Percentiles rank a stretch among this genome's conserved stretches.
These are phyloP conservation scores for Coniochaeta sp. DNA, from an alignment of 2,329 filamentous ascomycete genomes.

Conservation along the genomic window DNA sequence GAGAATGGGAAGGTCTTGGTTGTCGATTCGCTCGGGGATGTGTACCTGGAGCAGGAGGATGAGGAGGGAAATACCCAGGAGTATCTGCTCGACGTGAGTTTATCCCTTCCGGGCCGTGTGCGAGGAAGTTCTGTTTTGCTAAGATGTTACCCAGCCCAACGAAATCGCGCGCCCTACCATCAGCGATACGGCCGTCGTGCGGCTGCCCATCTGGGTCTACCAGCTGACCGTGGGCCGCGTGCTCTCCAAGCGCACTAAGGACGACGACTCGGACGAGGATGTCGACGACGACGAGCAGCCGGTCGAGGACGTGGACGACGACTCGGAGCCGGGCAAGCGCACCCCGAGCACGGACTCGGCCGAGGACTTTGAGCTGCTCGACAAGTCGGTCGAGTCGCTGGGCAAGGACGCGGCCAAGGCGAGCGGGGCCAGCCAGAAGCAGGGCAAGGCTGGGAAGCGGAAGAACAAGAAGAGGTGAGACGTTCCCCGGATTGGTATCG, in stretches of 20 bases:
- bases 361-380: slow-evolving; percentile 55
- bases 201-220: slow-evolving; percentile 70
- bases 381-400: slow-evolving; percentile 52
- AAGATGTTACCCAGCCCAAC: slow-evolving; percentile 49
- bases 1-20: slow-evolving; percentile 94
- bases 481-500: background rate
- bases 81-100: slow-evolving; percentile 78
- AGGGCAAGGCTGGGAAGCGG: slow-evolving; percentile 41
- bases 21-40: slow-evolving; percentile 85
- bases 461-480: slow-evolving; percentile 47
- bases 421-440: slow-evolving; percentile 31
- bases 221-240: slow-evolving; percentile 45
- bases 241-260: slow-evolving; percentile 27
- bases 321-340: slow-evolving; percentile 41
- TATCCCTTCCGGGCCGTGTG: background rate
- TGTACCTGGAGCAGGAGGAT: slow-evolving; percentile 88
- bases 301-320: slow-evolving; percentile 31
- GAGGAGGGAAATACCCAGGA: slow-evolving; percentile 79
- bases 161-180: slow-evolving; percentile 74
- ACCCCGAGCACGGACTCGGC: slow-evolving; percentile 51
- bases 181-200: slow-evolving; percentile 74
- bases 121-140: slow-evolving; percentile 8
- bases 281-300: slow-evolving; percentile 26
- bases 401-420: slow-evolving; percentile 43
- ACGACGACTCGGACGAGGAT: slow-evolving; percentile 21